These are phyloP conservation scores for Trypanosoma cruzi DNA, from an alignment of 208 protist genomes.

Conservation along the genomic window DNA sequence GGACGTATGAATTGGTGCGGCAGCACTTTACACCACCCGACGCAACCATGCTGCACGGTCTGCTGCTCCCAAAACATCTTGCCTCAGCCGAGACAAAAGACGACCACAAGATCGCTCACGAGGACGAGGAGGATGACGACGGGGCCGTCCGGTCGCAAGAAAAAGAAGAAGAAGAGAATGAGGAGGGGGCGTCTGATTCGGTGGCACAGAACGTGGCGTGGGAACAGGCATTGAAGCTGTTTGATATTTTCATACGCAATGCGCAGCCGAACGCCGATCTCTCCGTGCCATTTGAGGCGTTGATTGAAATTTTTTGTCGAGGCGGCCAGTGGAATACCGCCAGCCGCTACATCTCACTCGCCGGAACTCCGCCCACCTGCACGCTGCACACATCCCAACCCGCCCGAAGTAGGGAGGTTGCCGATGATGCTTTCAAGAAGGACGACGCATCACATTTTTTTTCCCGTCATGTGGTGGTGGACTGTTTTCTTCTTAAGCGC, in stretches of 20 bases:
- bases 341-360: slow-evolving; percentile 5
- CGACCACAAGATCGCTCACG: background rate
- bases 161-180: slow-evolving; percentile 1
- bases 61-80: slow-evolving; percentile 10
- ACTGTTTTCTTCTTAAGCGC: slow-evolving; percentile 25
- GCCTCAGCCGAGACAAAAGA: background rate
- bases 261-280: slow-evolving; percentile 25
- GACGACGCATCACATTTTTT: slow-evolving; percentile 5
- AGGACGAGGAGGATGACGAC: background rate
- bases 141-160: background rate
- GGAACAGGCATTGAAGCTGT: slow-evolving; percentile 19
- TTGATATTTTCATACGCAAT: slow-evolving; percentile 18
- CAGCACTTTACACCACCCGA: slow-evolving; percentile 20
- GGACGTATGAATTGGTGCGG: slow-evolving; percentile 13
- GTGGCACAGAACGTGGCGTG: background rate
- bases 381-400: background rate
- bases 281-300: slow-evolving; percentile 22
- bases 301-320: slow-evolving; percentile 12
- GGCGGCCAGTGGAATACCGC: slow-evolving; percentile 8
- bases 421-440: background rate
- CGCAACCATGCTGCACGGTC: slow-evolving; percentile 2
- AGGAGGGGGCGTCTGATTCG: background rate
- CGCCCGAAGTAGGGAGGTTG: background rate
- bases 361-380: background rate
- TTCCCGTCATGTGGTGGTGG: slow-evolving; percentile 22